Evolutionary conservation across 768 basidiomycete species (phyloP), one percentile per base, ranked within the genome.

Genomic region (Lactarius deliciosus): DNA sequence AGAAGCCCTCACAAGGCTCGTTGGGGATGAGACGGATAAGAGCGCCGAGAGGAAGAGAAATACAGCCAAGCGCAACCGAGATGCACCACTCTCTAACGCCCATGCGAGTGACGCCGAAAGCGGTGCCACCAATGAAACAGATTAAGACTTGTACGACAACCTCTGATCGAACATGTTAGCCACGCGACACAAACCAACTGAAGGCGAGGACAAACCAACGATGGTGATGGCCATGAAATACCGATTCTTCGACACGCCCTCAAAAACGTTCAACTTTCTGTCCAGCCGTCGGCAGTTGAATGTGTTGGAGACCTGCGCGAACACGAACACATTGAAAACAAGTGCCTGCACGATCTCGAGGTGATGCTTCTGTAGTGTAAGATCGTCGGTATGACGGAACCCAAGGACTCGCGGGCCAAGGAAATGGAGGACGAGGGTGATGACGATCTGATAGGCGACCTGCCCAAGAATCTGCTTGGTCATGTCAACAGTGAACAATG

Each of bases 291-390:
- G 83, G 71, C 91, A 93, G 74, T 98, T 99, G 76, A 98, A 76
- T 55, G 93, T 94, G 77, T 96, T 96, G 84, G 91, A 95, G 71
- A 99, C 94, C 76, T 98, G 97, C 32, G 92, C 92, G 75, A 98
- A 98, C 58, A 98, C 96, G 72, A 98, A 99, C 20, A 88, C 85
- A 73, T 98, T 99, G 85, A 99, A 99, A 36, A 98, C 92, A 20
- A 98, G 80, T 0, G 96, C 95, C 73, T 89, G 86, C 30, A 96
- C 81, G 50, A 87, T 76, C 7, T 77, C 70, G 25, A 83, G 73
- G 55, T 81, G 77, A 5, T 81, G 66, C 16, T 74, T 71, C 45
- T 79, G 76, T 5, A 66, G 65, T 2, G 72, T 58, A 2, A 73
- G 71, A 57, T 79, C 72, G n/a, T 67, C 64, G 38, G 73, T 74